Evolutionary conservation across 768 basidiomycete genomes (phyloP).

Genomic region (Krasilnikovozyma curviuscula): DNA sequence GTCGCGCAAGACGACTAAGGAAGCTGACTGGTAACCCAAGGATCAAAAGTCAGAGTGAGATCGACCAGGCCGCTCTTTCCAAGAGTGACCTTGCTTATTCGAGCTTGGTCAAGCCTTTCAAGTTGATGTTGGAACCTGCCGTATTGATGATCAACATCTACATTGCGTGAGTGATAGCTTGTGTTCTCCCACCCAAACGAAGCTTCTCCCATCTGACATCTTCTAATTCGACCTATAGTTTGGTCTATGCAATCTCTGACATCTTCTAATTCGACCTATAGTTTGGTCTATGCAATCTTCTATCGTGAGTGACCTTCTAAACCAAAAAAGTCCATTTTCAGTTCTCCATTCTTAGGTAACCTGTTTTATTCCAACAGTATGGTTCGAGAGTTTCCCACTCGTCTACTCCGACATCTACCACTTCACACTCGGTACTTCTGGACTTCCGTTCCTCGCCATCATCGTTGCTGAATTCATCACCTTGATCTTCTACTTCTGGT

Average conservation of each 20-base stretch:
- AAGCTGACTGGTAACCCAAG: slow-evolving; percentile 25
- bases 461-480: slow-evolving; percentile 15
- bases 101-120: slow-evolving; percentile 20
- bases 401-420: slow-evolving; percentile 20
- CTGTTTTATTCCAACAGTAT: neutral
- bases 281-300: slow-evolving; percentile 17
- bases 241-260: no score
- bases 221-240: no score
- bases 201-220: no score
- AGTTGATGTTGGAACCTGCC: slow-evolving; percentile 22
- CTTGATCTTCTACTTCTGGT: slow-evolving; percentile 14
- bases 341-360: neutral
- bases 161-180: slow-evolving; percentile 10
- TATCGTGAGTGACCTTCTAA: slow-evolving; percentile 15
- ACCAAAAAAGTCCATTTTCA: no score
- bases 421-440: slow-evolving; percentile 14
- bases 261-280: neutral
- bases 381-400: slow-evolving; percentile 24
- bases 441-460: slow-evolving; percentile 19
- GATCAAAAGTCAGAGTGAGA: slow-evolving; percentile 21
- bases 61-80: slow-evolving; percentile 17
- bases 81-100: slow-evolving; percentile 12
- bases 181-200: no score
- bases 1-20: slow-evolving; percentile 27
- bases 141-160: slow-evolving; percentile 23